Evolutionary conservation across 1,284 basidiomycete species (phyloP).

Genomic region (Marasmius oreades): DNA sequence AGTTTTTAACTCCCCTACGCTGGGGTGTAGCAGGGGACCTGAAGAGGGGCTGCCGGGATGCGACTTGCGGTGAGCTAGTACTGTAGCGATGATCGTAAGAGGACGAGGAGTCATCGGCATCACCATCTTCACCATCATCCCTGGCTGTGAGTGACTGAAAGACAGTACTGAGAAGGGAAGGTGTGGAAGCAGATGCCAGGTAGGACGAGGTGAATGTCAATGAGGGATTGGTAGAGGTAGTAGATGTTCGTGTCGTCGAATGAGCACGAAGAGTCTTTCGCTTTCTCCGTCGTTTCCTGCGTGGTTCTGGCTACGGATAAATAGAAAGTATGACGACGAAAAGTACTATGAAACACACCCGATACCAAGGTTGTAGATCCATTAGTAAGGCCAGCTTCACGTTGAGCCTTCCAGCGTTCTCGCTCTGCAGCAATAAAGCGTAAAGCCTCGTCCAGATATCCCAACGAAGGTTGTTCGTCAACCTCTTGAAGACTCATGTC

Average conservation of each 20-base stretch:
- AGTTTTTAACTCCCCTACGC: background rate
- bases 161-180: conserved; percentile 3
- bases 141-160: background rate
- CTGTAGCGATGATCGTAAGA: conserved; percentile 22
- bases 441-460: conserved; percentile 60
- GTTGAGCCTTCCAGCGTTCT: conserved; percentile 45
- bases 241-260: conserved; percentile 20
- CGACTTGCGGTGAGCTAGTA: conserved; percentile 9
- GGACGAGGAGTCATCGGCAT: conserved; percentile 25
- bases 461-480: conserved; percentile 48
- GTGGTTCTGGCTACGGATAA: conserved; percentile 34
- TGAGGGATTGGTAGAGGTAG: conserved; percentile 8
- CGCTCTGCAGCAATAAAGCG: conserved; percentile 66
- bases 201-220: conserved; percentile 10
- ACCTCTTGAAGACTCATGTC: conserved; percentile 15
- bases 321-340: conserved; percentile 14
- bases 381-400: conserved; percentile 25
- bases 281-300: conserved; percentile 50
- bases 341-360: background rate
- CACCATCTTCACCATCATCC: conserved; percentile 17
- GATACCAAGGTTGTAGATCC: conserved; percentile 15
- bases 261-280: conserved; percentile 28
- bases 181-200: conserved; percentile 19
- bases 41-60: conserved; percentile 8
- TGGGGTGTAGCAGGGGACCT: conserved; percentile 21